Evolutionary conservation across 1,139 yeast genomes (phyloP).

Genomic region (Kurtzmaniella quercitrusa): DNA sequence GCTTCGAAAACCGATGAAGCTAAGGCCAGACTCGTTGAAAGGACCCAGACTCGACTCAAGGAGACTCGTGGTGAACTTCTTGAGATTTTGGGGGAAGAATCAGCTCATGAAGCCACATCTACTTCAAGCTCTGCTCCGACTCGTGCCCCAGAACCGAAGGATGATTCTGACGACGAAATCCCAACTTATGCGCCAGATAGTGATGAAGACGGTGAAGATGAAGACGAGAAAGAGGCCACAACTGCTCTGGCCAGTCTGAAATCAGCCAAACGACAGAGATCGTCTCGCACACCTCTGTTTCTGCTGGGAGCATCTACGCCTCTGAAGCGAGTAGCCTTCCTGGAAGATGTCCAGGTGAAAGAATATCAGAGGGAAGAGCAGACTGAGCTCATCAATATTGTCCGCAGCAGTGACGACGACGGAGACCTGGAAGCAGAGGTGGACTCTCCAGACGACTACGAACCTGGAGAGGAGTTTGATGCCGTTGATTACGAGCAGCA

Average conservation of each 20-base stretch:
- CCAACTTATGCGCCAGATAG: constrained; percentile 14
- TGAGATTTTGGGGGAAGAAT: constrained; percentile 33
- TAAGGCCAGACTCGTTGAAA: constrained; percentile 38
- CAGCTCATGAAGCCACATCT: background rate
- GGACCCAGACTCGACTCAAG: constrained; percentile 30
- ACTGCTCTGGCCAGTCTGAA: constrained; percentile 24
- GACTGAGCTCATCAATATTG: constrained; percentile 18
- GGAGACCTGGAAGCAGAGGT: constrained; percentile 12
- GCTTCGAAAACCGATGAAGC: constrained; percentile 43
- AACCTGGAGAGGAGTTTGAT: constrained; percentile 13
- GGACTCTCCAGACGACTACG: constrained; percentile 13
- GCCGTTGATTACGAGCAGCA: constrained; percentile 15
- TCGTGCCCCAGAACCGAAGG: background rate
- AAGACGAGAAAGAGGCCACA: constrained; percentile 19
- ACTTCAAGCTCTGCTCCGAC: background rate
- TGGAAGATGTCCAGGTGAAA: constrained; percentile 43
- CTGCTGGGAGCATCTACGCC: constrained; percentile 28
- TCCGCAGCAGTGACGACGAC: constrained; percentile 18
- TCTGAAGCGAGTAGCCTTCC: constrained; percentile 40
- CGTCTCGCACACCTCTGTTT: constrained; percentile 12
- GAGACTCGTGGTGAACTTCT: constrained; percentile 44
- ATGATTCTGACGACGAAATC: constrained; percentile 7
- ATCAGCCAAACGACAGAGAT: constrained; percentile 18
- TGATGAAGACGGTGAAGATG: constrained; percentile 22
- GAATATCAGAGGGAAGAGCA: constrained; percentile 39